phyloP scores from a whole-genome alignment of 140 eudicot genomes.

The Cichorium intybus region DNA sequence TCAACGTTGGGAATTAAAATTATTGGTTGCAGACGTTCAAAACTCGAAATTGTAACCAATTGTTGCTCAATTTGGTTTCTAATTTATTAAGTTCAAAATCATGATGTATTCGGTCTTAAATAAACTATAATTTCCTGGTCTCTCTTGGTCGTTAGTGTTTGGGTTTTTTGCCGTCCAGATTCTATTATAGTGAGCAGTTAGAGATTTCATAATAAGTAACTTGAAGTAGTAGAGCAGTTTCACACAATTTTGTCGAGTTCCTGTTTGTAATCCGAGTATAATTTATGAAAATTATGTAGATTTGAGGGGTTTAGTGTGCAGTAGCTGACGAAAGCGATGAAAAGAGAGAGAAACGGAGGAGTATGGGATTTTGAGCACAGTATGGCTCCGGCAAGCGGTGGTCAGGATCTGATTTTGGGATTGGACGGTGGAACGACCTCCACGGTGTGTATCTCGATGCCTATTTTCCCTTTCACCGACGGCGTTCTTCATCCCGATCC shows the following conservation, averaged over 20 bases:
- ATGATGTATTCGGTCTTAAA: slow-evolving; percentile 4
- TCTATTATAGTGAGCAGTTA: slow-evolving; percentile 4
- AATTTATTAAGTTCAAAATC: not conserved
- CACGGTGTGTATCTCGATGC: slow-evolving; percentile 73
- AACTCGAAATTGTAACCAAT: slow-evolving; percentile 9
- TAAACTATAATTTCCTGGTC: slow-evolving; percentile 6
- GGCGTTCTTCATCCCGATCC: slow-evolving; percentile 44
- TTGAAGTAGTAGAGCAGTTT: not conserved
- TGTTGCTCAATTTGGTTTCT: not conserved
- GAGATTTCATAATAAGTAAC: not conserved
- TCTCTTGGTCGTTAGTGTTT: slow-evolving; percentile 28
- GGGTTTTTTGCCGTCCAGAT: slow-evolving; percentile 25
- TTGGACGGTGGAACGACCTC: slow-evolving; percentile 87
- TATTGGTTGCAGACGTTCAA: not conserved
- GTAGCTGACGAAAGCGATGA: slow-evolving; percentile 34
- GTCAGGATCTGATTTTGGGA: slow-evolving; percentile 58
- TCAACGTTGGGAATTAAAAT: slow-evolving; percentile 15
- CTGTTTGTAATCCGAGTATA: not conserved
- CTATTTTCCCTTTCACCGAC: slow-evolving; percentile 38
- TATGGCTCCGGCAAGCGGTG: slow-evolving; percentile 17
- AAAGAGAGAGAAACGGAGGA: slow-evolving; percentile 62
- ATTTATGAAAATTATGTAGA: not conserved
- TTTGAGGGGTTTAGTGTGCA: slow-evolving; percentile 6
- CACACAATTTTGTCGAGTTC: not conserved
- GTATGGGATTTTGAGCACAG: slow-evolving; percentile 68